Base-by-base conservation (phyloP, 805 yeast genomes). In the Cyberlindnera maclurae region DNA sequence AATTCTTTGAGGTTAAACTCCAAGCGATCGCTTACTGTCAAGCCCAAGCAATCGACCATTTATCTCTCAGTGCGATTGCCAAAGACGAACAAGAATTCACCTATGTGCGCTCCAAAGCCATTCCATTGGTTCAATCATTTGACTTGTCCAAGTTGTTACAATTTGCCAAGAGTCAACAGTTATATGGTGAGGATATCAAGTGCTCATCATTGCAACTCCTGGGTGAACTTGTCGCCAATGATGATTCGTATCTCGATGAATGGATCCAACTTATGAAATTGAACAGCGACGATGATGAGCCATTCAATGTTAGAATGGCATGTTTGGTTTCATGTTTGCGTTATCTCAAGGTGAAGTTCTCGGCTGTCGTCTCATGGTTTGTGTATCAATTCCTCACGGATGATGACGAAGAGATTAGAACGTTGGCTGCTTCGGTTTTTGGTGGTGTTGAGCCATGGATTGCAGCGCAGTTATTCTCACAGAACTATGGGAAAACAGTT, bases 391-490 rank as follows among this genome's bases (percentile, higher is more conserved):
- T 62, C 44, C 52, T 80, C 17, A 60, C 60, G 37, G 95, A 86
- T 57, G 95, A 85, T 50, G 90, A 82, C 47, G 74, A 67, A 11
- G 76, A 69, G 12, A 59, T 83, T 5, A 63, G 94, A 40, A 57
- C 59, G 1, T 13, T 49, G 3, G 71, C 84, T 0, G 64, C 84
- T 0, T 33, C 46, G 2, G 64, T 63, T 39, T 54, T 78, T 13
- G 54, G 67, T 3, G 42, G 63, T 15, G 52, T 70, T 17, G 32
- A 35, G 11, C 65, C 73, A 10, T 54, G 60, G 31, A 55, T 50
- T 20, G 54, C 54, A 8, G 67, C 68, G 12, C 40, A 45, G 8
- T 33, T 34, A 5, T 57, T 66, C 39, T 29, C 40, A 11, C 15
- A 37, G 4, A 26, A 4, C 6, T 49, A 41, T 32, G 54, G 52